Base-by-base conservation (phyloP, 108 stramenopile genomes). In the Bacterosira constricta region DNA sequence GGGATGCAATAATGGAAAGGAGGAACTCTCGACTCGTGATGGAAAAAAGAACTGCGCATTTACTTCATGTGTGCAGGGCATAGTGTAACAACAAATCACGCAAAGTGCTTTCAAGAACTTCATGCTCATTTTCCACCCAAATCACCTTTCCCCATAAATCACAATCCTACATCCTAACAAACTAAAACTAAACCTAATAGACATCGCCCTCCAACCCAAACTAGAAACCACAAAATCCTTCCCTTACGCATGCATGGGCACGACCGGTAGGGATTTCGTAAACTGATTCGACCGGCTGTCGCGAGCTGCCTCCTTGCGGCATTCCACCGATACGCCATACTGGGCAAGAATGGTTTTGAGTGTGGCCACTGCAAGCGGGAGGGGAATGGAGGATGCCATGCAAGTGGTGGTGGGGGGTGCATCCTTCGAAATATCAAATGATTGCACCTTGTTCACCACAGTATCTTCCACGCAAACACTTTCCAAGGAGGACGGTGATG, bases 291-390 rank as follows among this genome's bases (percentile, higher is more conserved):
- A 57, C 61, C 63, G 42, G 47, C 27, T 44, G 12, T 57, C 29
- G 37, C 56, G 54, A 18, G 27, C 44, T 12, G 49, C 38, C 32
- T 66, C 44, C 36, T 64, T 71, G 17, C 45, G 23, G 61, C 73
- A 75, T 60, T 81, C 64, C 17, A 76, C 53, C 29, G 76, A 63
- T 17, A 69, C 76, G 12, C 86, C 86, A 58, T 88, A 89, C 49
- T 88, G 86, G 1, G 85, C 67, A 15, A 93, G 47, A 15, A 93
- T 66, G 13, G 92, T 88, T 1, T 86, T 88, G 61, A 93, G 73
- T 0, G 89, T 93, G 25, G 92, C 92, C 44, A 90, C 88, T 31
- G 92, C 92, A 44, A 90, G 41, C 18, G 87, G 88, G 45, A 88
- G 74, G 18, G 83, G 59, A 31, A 73, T 66, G 4, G 62, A 32